phyloP scores from a whole-genome alignment of 1,284 basidiomycete genomes.

The Microbotryum intermedium region DNA sequence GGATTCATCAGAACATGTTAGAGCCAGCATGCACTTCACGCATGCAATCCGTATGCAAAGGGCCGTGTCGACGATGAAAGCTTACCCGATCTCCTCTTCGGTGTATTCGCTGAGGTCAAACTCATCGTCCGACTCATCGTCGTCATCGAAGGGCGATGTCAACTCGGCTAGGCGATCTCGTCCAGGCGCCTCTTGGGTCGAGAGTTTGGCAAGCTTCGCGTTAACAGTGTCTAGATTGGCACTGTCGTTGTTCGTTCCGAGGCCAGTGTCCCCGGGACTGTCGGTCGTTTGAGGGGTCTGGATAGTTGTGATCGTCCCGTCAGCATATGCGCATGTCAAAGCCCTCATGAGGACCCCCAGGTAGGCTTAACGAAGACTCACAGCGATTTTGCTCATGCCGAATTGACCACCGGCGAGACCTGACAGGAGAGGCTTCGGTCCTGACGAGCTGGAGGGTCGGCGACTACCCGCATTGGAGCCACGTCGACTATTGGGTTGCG shows the following conservation, averaged over 20 bases:
- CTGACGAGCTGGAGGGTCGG: constrained; percentile 10
- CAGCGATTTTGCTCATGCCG: constrained; percentile 23
- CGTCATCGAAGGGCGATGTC: constrained; percentile 45
- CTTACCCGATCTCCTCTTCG: constrained; percentile 29
- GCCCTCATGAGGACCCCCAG: no score
- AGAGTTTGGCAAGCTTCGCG: constrained; percentile 34
- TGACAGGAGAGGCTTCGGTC: constrained; percentile 23
- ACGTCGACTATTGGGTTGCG: constrained; percentile 16
- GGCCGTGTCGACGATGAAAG: background rate
- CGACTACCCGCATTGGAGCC: constrained; percentile 8
- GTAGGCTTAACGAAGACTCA: no score
- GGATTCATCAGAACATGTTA: background rate
- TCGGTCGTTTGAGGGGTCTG: constrained; percentile 1
- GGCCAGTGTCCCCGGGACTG: background rate
- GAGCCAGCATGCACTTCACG: background rate
- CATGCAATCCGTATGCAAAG: no score
- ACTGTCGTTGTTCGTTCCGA: background rate
- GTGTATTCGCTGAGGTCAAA: constrained; percentile 42
- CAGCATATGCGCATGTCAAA: background rate
- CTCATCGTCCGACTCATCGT: constrained; percentile 53
- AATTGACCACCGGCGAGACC: constrained; percentile 26
- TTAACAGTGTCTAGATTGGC: constrained; percentile 34
- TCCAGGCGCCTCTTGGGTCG: constrained; percentile 37
- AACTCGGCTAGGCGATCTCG: no score
- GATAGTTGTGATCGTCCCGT: background rate